Base-by-base conservation (phyloP, 768 basidiomycete genomes). In the Leucocoprinus sp. region DNA sequence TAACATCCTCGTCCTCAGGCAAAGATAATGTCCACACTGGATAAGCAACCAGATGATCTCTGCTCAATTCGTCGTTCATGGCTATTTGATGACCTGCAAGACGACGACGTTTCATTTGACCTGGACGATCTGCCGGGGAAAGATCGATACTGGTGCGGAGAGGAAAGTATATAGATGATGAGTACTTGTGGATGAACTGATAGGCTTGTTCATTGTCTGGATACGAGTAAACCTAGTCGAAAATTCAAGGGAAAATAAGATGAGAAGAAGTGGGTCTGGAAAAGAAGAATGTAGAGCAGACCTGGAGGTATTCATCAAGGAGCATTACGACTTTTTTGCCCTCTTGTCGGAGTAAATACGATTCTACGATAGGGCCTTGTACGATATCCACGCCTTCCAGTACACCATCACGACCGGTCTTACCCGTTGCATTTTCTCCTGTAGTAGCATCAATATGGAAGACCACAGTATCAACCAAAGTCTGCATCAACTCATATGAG, bases 401-500 rank as follows among this genome's bases (percentile, higher is more conserved):
- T 4, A 70, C 52, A 27, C 59, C 68, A 2, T 57, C 62, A 39
- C 62, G 52, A 17, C 47, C 56, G 11, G 65, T 64, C 33, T 50
- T 43, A 9, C 57, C 64, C 41, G 55, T 55, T 5, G 63, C 60
- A 43, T 85, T 79, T n/a, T 71, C 69, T n/a, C 88, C 88, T 0
- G 83, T 90, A n/a, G 87, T 54, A 1, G 85, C 82, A 51, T 90
- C 74, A 24, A 92, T 64, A 42, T 87, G 83, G 67, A 85, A 89
- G 8, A 85, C 43, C 1, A 87, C 83, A 0, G 85, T 88, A 50
- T 85, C 82, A 6, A 78, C 71, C 34, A 80, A 66, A 6, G 69
- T 60, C 82, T 87, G 48, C 26, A 42, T 28, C 31, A 31, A 24
- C 40, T 34, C 38, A 33, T 36, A 36, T 23, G 3, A n/a, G 4